Conservation (phyloP, 305 asterid species). For the Rubia balearica region DNA sequence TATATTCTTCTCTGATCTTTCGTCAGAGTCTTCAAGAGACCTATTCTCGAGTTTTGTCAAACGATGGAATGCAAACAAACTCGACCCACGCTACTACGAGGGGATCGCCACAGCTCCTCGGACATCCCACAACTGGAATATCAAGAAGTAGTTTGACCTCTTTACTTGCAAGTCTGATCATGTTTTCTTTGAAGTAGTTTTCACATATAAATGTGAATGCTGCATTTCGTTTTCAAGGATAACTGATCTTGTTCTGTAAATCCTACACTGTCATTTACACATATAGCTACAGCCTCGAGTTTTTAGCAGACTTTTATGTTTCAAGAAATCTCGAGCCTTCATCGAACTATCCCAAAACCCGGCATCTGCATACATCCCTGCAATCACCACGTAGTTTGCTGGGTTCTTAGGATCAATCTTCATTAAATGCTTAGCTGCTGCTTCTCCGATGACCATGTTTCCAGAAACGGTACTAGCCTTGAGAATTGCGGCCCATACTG, state of each 20-base stretch:
- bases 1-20: slow-evolving; percentile 65
- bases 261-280: background rate
- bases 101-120: slow-evolving; percentile 72
- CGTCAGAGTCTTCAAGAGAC: slow-evolving; percentile 57
- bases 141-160: slow-evolving; percentile 33
- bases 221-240: background rate
- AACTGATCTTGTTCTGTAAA: too few relatives aligned
- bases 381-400: slow-evolving; percentile 32
- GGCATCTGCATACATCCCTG: slow-evolving; percentile 43
- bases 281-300: slow-evolving; percentile 34
- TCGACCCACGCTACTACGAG: slow-evolving; percentile 60
- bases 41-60: slow-evolving; percentile 54
- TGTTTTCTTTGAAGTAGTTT: background rate
- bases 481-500: slow-evolving; percentile 9
- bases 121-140: slow-evolving; percentile 77
- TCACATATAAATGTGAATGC: background rate
- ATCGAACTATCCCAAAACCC: slow-evolving; percentile 37
- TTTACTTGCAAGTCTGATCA: background rate
- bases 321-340: slow-evolving; percentile 30
- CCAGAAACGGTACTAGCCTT: background rate
- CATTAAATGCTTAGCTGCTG: slow-evolving; percentile 24
- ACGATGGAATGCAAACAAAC: slow-evolving; percentile 65
- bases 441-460: slow-evolving; percentile 2
- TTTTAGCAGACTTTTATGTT: slow-evolving; percentile 22
- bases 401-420: slow-evolving; percentile 32